phyloP scores from a whole-genome alignment of 1,284 basidiomycete genomes.

The Chiua sp. region DNA sequence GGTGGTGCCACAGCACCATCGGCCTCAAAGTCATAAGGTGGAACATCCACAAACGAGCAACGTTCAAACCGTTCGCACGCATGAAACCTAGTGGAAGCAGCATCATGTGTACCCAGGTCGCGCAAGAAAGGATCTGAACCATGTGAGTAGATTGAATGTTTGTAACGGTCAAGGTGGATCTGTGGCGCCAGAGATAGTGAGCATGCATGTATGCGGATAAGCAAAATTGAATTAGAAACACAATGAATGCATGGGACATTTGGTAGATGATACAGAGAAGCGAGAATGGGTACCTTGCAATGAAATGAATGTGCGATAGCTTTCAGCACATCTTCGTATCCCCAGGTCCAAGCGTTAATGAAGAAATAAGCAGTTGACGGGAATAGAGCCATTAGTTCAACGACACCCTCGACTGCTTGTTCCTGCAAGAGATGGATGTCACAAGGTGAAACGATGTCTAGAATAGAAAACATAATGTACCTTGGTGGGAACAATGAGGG shows the following conservation, averaged over 20 bases:
- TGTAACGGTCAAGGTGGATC: constrained; percentile 93
- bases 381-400: constrained; percentile 72
- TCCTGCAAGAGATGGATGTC: constrained; percentile 46
- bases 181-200: constrained; percentile 35
- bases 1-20: constrained; percentile 16
- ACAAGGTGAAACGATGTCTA: background rate
- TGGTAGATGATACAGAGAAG: background rate
- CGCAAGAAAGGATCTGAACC: constrained; percentile 69
- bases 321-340: constrained; percentile 87
- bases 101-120: constrained; percentile 67
- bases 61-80: constrained; percentile 87
- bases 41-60: constrained; percentile 66
- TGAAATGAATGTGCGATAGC: constrained; percentile 70
- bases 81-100: constrained; percentile 77
- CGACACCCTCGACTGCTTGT: constrained; percentile 67
- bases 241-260: background rate
- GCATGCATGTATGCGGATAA: constrained; percentile 15
- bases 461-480: constrained; percentile 43
- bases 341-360: constrained; percentile 94
- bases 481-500: constrained; percentile 73
- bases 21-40: constrained; percentile 22
- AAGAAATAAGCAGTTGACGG: constrained; percentile 79
- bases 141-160: constrained; percentile 67
- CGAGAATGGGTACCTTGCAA: constrained; percentile 50
- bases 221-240: background rate